Conservation (phyloP, 2,329 filamentous ascomycete genomes). For the Fusarium sp. region DNA sequence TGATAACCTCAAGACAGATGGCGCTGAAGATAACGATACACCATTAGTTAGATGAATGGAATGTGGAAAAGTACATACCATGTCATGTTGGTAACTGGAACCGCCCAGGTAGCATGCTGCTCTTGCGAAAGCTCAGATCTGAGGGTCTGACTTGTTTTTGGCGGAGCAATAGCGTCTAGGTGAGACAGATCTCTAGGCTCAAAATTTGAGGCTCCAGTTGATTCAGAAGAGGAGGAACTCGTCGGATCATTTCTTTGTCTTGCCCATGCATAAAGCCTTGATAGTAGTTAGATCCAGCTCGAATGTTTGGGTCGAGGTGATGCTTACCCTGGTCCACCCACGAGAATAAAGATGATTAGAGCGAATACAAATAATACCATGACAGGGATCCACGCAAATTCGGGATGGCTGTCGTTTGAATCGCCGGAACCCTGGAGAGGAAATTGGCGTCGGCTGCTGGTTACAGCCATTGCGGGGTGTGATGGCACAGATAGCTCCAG, state of each 20-base stretch:
- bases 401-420: no score
- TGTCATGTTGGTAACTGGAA: neutral
- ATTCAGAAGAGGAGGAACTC: neutral
- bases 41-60: neutral
- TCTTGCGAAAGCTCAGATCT: neutral
- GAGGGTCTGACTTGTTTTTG: neutral
- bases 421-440: no score
- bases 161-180: neutral
- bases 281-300: no score
- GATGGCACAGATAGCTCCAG: no score
- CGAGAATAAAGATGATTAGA: no score
- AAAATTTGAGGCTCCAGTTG: accelerated
- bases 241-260: neutral
- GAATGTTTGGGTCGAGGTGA: no score
- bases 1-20: neutral
- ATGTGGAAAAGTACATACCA: neutral
- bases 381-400: no score
- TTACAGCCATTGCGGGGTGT: no score
- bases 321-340: no score
- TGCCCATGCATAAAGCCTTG: neutral
- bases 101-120: neutral
- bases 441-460: no score
- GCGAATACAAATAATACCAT: no score
- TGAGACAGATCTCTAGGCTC: neutral
- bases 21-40: neutral